Evolutionary conservation across 257 asterid species (phyloP), one percentile per base, ranked within the genome.

Genomic region (Thymus quinquecostatus): DNA sequence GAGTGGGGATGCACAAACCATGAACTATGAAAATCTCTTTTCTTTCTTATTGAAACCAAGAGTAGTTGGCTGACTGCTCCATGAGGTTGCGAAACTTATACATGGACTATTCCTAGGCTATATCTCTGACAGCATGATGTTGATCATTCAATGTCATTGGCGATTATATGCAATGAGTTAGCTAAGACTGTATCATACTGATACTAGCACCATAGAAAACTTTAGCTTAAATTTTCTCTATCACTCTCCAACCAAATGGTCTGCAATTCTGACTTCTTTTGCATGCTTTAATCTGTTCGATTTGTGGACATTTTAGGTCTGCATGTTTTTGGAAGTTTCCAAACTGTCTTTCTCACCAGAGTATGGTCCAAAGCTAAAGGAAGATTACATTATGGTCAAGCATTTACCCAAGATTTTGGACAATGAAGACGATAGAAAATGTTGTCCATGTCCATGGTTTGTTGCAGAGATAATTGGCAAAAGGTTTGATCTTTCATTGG

Each of bases 391-490:
- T 69, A 82, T 92, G 96, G 98, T 89, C 85, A 89, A 89, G 80
- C 97, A 92, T 82, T 85, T 92, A 69, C 92, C 97, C 33, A 76
- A 80, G 67, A 70, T 82, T 67, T 45, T 71, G 69, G 83, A 74
- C 59, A 58, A 60, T 33, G 83, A 66, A 12, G 84, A 84, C 47
- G 85, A 75, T 50, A 68, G 61, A 66, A 82, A 66, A 72, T 86
- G 97, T 48, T 88, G 96, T 78, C 80, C 92, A 45, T 87, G 96
- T 59, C 86, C 78, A 54, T 86, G 90, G 91, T 78, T 87, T 92
- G 98, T 70, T 92, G 97, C 83, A 86, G 89, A 83, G 97, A 92
- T 82, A 88, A 86, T 81, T 92, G 98, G 98, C 98, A 92, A 78
- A 94, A 91, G 98, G 98, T 93, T 61, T 43, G 56, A 62, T 70